Base-by-base conservation (phyloP, 2,329 filamentous ascomycete species). In the Alternaria ventricosa region DNA sequence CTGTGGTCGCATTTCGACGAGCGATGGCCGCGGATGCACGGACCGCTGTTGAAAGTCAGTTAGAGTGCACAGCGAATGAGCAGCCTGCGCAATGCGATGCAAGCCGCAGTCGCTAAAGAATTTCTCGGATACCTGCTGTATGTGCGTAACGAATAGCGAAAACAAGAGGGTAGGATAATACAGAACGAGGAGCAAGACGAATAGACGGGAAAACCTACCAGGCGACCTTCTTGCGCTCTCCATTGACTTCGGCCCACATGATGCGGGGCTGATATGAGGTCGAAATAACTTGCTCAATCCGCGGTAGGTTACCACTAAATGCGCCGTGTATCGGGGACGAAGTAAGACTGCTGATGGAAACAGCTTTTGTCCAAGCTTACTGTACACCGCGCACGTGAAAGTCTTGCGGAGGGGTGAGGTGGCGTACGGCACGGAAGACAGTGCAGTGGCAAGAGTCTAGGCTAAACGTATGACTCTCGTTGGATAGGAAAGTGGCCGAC, bases 11-110 rank as follows among this genome's bases (percentile, higher is more conserved):
- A 93, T 83, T 91, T 92, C 56, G 90, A 92, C 28, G 90, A 92
- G 71, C 90, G 88, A 79, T 93, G 90, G 60, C 90, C 90, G 73
- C 90, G 88, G 71, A 92, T 92, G 77, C 90, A 92, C 74, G 90
- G 90, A 84, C 88, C 88, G 80, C 90, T 92, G 71, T 50, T 60
- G 51, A 23, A 43, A 33, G 62, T 74, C 54, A 76, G 70, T 59
- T 49, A 50, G 28, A 50, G 50, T 36, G 50, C 22, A 58, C 12
- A 13, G 36, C 47, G 45, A 41, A 63, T 41, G 28, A 49, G 33
- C 44, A 36, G n/a, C 36, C 47, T 53, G 28, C 9, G 27, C 22
- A 36, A 30, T 46, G 15, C 25, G 41, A 46, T 51, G 28, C 18
- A 45, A 58, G 47, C 27, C 12, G 43, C 28, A 28, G 20, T 53